These are phyloP conservation scores for Phytophthora multivora DNA, from an alignment of 352 stramenopile species.

Conservation along the genomic window DNA sequence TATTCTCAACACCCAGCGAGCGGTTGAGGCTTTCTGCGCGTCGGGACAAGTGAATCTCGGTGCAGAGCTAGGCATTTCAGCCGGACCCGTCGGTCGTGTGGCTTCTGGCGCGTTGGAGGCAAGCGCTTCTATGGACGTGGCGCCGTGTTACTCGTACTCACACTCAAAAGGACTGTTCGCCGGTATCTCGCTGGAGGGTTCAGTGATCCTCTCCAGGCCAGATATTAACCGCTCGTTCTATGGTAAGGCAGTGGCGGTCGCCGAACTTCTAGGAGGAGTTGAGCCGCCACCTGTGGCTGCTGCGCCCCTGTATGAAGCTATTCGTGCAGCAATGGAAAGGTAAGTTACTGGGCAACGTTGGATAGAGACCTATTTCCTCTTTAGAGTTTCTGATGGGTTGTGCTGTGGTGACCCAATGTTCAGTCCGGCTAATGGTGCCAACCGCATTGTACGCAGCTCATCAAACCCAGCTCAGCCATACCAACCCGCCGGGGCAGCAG, in stretches of 20 bases:
- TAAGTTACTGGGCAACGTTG: conserved; percentile 25
- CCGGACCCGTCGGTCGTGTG: conserved; percentile 90
- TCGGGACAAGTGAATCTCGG: conserved; percentile 91
- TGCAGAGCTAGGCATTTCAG: conserved; percentile 87
- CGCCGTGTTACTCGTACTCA: conserved; percentile 93
- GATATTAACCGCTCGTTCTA: conserved; percentile 95
- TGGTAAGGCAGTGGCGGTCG: conserved; percentile 65
- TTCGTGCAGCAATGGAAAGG: conserved; percentile 71
- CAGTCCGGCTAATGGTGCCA: conserved; percentile 71
- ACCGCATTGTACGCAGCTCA: conserved; percentile 39
- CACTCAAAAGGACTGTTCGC: conserved; percentile 91
- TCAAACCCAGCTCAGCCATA: conserved; percentile 14
- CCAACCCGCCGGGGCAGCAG: conserved; percentile 1
- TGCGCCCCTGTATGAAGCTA: conserved; percentile 84
- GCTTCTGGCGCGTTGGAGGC: conserved; percentile 76
- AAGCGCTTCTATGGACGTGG: conserved; percentile 77
- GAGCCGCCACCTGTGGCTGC: conserved; percentile 84
- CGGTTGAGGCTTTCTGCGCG: conserved; percentile 86
- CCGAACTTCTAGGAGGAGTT: conserved; percentile 76
- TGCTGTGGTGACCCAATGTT: not conserved
- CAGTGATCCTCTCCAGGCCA: conserved; percentile 85
- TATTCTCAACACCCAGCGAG: conserved; percentile 91
- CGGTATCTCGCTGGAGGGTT: conserved; percentile 91
- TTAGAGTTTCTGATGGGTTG: conserved; percentile 5
- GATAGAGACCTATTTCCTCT: not conserved